These are phyloP conservation scores for Silene vulgaris DNA, from an alignment of 179 eudicot species.

Conservation along the genomic window DNA sequence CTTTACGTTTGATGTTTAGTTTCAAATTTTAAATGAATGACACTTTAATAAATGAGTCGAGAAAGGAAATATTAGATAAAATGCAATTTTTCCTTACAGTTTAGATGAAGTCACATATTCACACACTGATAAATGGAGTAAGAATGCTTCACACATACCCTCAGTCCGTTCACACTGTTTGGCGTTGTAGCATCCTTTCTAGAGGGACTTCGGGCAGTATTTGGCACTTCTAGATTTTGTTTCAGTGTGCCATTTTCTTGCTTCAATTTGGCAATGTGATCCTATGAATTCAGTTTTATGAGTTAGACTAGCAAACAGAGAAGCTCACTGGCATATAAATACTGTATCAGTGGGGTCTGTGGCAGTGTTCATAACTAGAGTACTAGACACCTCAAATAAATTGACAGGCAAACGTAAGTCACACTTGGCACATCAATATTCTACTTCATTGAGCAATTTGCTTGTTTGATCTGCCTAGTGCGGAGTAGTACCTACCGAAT, in stretches of 20 bases:
- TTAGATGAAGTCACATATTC: background rate
- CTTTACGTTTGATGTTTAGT: conserved; percentile 1
- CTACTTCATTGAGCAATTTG: conserved; percentile 56
- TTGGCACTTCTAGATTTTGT: conserved; percentile 49
- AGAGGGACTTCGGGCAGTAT: conserved; percentile 42
- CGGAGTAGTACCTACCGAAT: conserved; percentile 29
- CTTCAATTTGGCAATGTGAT: conserved; percentile 50
- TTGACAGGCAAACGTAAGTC: background rate
- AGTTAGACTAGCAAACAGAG: conserved; percentile 8
- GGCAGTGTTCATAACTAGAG: conserved; percentile 11
- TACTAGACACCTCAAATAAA: background rate
- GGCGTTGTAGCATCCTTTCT: conserved; percentile 43
- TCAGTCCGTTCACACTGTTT: conserved; percentile 36
- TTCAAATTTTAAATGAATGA: background rate
- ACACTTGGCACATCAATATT: conserved; percentile 17
- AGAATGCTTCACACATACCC: conserved; percentile 35
- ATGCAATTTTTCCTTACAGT: background rate
- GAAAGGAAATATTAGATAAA: background rate
- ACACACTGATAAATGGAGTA: conserved; percentile 9
- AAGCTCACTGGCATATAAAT: conserved; percentile 5
- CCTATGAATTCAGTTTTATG: conserved; percentile 41
- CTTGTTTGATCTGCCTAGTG: conserved; percentile 40
- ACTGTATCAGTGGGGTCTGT: background rate
- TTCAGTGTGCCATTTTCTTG: conserved; percentile 73
- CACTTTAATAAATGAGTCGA: background rate